Evolutionary conservation across 176 grass and related monocot species (phyloP), one percentile per base, ranked within the genome.

Genomic region (Thalia dealbata): DNA sequence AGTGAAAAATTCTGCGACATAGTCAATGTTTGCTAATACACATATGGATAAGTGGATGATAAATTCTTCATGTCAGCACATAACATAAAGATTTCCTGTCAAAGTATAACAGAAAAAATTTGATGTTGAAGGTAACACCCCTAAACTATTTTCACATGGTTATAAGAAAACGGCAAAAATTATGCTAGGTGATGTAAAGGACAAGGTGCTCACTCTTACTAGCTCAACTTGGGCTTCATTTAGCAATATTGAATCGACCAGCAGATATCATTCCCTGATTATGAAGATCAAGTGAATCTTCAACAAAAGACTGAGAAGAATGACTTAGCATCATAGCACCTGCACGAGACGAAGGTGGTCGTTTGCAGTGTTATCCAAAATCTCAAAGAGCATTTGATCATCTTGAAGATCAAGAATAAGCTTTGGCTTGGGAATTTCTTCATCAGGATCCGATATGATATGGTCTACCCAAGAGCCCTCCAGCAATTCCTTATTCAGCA

Each of bases 311-410:
- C 61, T 82, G 82, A 51, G 74, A 74, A 44, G 89, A 72, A 59
- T 58, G 87, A 78, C 75, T 79, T 67, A 97, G 72, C 63, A 97
- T 78, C 85, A 92, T 92, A 27, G 95, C 95, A 86, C 85, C 73
- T 64, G 95, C 90, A 90, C 85, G 95, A 81, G 89, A 88, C 30
- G 76, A 48, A 97, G 80, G 24, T 97, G 89, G 54, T 88, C 90
- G 46, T 77, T 76, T 72, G 80, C 81, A 75, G 83, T 92, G 78
- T 88, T 83, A 76, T 97, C 89, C 76, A 97, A 59, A 73, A 89
- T 83, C 83, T 97, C 90, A 71, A 97, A 97, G 79, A 97, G 85
- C 95, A 97, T 97, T 51, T 91, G 95, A 35, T 97, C 87, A 76
- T 97, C 95, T 88, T 78, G 88, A 67, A 97, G 86, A 65, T 97